phyloP scores from a whole-genome alignment of 2,329 filamentous ascomycete genomes.

The Xylaria sp. region DNA sequence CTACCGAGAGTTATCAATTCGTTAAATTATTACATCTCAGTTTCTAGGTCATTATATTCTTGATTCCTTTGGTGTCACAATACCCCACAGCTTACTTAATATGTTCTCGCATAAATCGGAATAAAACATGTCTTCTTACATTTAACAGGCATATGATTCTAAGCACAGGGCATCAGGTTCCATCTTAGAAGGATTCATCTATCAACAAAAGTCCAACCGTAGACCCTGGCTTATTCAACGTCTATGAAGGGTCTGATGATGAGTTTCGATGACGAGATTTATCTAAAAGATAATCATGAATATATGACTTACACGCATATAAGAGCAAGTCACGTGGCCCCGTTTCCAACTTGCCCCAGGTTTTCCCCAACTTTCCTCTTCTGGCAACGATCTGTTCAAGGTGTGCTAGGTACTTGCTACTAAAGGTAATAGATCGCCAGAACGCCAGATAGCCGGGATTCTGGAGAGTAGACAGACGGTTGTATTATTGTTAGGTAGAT shows the following conservation, averaged over 20 bases:
- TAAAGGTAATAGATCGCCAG: not conserved
- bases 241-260: not conserved
- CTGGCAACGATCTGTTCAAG: slow-evolving; percentile 11
- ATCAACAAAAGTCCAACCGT: not conserved
- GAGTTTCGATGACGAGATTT: not conserved
- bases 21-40: not conserved
- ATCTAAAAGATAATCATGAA: not conserved
- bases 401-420: not conserved
- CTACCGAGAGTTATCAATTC: not conserved
- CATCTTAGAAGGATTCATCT: not conserved
- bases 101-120: too few species aligned
- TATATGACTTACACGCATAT: not conserved
- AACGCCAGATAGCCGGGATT: not conserved
- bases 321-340: not conserved
- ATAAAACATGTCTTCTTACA: too few species aligned
- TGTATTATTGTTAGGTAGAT: not conserved
- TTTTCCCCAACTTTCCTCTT: slow-evolving; percentile 24
- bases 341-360: not conserved
- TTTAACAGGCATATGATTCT: too few species aligned
- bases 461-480: not conserved
- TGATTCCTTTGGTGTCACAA: too few species aligned
- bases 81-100: too few species aligned
- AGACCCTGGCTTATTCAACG: not conserved
- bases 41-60: not conserved
- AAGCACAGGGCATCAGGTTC: not conserved